phyloP scores from a whole-genome alignment of 768 basidiomycete genomes.

The Auriscalpium orientale region DNA sequence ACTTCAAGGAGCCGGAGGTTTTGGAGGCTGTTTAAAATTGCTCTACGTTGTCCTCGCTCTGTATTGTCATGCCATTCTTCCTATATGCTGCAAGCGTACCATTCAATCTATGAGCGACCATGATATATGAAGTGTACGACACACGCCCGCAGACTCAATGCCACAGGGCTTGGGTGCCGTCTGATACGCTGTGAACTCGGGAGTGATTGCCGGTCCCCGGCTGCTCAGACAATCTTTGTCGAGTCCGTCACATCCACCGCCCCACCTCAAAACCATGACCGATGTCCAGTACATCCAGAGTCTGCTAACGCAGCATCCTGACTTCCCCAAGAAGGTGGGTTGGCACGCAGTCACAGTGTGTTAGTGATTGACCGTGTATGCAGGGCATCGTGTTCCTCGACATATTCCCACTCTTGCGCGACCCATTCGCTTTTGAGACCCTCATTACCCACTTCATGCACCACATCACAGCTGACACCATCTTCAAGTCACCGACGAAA shows the following conservation, averaged over 20 bases:
- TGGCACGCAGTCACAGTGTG: neutral
- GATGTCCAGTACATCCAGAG: constrained; percentile 68
- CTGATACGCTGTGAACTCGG: no score
- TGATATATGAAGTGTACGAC: neutral
- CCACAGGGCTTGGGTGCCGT: no score
- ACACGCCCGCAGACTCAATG: no score
- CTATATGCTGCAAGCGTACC: constrained; percentile 31
- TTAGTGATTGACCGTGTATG: neutral
- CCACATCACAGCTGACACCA: constrained; percentile 74
- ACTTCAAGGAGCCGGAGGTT: constrained; percentile 97
- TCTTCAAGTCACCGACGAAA: constrained; percentile 47
- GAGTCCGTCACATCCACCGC: neutral
- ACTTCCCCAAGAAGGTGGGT: constrained; percentile 87
- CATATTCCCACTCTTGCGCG: constrained; percentile 86
- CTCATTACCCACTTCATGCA: constrained; percentile 84
- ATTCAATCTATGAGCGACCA: constrained; percentile 29
- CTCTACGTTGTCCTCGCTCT: constrained; percentile 8
- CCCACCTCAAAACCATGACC: constrained; percentile 40
- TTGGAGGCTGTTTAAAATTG: constrained; percentile 77
- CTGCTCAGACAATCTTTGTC: neutral
- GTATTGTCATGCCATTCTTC: constrained; percentile 17
- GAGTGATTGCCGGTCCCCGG: no score
- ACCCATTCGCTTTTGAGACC: constrained; percentile 83
- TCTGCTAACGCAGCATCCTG: constrained; percentile 51
- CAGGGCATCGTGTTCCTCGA: constrained; percentile 91